Base-by-base conservation (phyloP, 1,284 basidiomycete genomes). In the Anthracocystis panici-leucophaei region DNA sequence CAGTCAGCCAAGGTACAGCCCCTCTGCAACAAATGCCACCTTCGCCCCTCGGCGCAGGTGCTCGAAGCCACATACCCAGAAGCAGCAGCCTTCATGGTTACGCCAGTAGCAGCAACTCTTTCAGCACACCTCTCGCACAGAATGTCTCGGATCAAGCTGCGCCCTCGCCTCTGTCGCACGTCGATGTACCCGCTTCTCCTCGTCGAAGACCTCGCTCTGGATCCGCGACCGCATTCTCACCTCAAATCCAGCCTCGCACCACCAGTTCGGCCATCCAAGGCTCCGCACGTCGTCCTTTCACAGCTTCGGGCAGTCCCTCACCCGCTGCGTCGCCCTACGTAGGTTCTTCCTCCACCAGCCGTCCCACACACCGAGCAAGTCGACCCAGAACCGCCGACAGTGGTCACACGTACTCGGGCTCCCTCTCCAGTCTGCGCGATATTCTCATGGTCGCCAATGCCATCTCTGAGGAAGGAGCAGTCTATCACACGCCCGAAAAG, bases 171-270 rank as follows among this genome's bases (percentile, higher is more conserved):
- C 21, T 27, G 8, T n/a, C 33, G 9, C 21, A 16, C 6, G 11
- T 27, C 10, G 65, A 55, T 11, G 10, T 27, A 29, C 33, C 50
- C 20, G 49, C 45, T 18, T 57, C 59, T 5, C 60, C 64, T 49
- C 60, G 56, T 23, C 52, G 59, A 41, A 62, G 71, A 12, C 65
- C 65, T 27, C 65, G 57, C 7, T 68, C 71, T 9, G 58, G 71
- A 21, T 68, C 65, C 0, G 58, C 46, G 5, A 54, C 33, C 18
- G 16, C 51, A 4, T 66, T 60, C 33, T 23, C 66, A 7, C 72
- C 72, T 40, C 62, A 70, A 7, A 75, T 75, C 18, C 73, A 66
- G 48, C 73, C 73, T 8, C 46, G 73, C 12, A 75, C 73, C 14
- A 75, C 73, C 12, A 75, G 73, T 51, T 70, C 67, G 31, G 60